Evolutionary conservation across 148 eudicot genomes (phyloP).

Genomic region (Cornus kousa): DNA sequence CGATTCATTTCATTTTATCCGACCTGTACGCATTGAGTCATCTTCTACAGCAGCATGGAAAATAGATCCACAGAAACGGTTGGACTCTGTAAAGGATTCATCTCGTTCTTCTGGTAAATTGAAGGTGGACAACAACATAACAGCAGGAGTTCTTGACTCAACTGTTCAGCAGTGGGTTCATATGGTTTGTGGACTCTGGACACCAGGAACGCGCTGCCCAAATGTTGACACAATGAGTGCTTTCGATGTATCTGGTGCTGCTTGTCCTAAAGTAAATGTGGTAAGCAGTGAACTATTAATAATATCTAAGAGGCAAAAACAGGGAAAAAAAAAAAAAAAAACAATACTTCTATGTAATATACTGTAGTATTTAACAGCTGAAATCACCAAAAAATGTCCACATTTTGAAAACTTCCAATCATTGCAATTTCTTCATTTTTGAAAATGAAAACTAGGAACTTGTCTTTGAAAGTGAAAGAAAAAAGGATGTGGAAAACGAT

Average conservation of each 20-base stretch:
- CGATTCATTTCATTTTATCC: slow-evolving; percentile 10
- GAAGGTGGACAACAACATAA: slow-evolving; percentile 43
- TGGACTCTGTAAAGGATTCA: slow-evolving; percentile 10
- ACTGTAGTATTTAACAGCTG: background rate
- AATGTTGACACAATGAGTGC: slow-evolving; percentile 62
- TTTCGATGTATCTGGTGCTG: slow-evolving; percentile 55
- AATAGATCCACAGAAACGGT: slow-evolving; percentile 24
- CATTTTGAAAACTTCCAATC: background rate
- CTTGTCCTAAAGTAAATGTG: slow-evolving; percentile 35
- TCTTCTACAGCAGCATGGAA: slow-evolving; percentile 18
- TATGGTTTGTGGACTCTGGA: slow-evolving; percentile 69
- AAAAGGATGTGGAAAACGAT: background rate
- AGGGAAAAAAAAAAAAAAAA: background rate
- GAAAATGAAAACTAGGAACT: background rate
- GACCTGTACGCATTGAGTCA: slow-evolving; percentile 3
- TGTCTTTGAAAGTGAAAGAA: slow-evolving; percentile 2
- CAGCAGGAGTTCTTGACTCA: slow-evolving; percentile 44
- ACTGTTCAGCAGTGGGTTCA: slow-evolving; percentile 64
- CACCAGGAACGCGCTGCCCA: slow-evolving; percentile 60
- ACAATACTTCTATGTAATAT: background rate
- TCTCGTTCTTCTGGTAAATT: slow-evolving; percentile 21
- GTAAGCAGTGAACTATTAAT: slow-evolving; percentile 20
- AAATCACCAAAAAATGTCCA: background rate
- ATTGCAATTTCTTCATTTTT: background rate
- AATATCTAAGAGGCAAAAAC: background rate